Conservation (phyloP, 1,284 basidiomycete genomes). For the Malassezia sp. region DNA sequence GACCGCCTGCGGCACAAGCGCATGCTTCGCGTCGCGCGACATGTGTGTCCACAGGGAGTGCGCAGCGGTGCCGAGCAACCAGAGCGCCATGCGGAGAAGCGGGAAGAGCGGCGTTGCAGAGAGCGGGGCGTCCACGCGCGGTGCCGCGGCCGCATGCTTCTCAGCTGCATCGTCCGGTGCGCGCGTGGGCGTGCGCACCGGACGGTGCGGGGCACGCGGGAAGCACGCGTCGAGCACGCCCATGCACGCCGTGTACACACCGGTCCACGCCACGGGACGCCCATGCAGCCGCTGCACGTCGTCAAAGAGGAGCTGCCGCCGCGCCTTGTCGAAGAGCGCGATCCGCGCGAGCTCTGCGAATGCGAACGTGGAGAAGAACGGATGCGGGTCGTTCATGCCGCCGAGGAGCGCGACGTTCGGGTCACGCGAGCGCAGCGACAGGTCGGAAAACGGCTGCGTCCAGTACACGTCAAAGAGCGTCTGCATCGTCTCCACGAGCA, state of each 20-base stretch:
- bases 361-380: conserved; percentile 30
- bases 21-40: conserved; percentile 27
- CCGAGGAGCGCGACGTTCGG: conserved; percentile 23
- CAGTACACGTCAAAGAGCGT: conserved; percentile 32
- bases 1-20: conserved; percentile 21
- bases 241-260: conserved; percentile 21
- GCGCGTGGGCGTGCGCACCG: conserved; percentile 4
- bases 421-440: conserved; percentile 19
- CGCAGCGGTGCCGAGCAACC: not conserved
- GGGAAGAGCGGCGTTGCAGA: not conserved
- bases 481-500: conserved; percentile 18
- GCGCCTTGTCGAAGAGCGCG: conserved; percentile 15
- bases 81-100: not conserved
- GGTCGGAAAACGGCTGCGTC: conserved; percentile 21
- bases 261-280: conserved; percentile 20
- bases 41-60: conserved; percentile 9
- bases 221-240: conserved; percentile 13
- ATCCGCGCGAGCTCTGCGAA: conserved; percentile 22
- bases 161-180: conserved; percentile 7
- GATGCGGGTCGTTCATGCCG: conserved; percentile 21
- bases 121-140: not conserved
- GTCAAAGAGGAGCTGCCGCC: conserved; percentile 19
- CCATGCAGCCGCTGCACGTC: conserved; percentile 24
- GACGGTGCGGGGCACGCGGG: not conserved
- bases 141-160: not conserved